Evolutionary conservation across 441 rosid species (phyloP).

Genomic region (Corymbia calophylla): DNA sequence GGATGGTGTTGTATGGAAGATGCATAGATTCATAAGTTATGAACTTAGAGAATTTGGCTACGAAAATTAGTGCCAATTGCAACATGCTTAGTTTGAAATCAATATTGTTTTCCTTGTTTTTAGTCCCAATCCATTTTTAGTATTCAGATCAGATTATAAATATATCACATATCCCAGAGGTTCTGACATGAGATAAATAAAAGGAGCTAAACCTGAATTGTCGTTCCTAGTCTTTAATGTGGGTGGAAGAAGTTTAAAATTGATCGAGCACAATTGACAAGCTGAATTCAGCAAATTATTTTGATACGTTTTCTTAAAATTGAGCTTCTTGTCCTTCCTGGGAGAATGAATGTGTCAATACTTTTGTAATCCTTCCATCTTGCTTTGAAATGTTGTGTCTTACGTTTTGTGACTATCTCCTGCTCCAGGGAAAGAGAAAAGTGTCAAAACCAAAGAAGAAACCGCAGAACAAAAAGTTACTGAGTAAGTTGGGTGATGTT

Average conservation of each 20-base stretch:
- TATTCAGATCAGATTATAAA: not conserved
- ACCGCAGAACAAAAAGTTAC: constrained; percentile 12
- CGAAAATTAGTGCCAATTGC: not conserved
- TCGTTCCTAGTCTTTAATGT: not conserved
- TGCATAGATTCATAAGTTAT: not conserved
- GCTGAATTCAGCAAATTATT: not conserved
- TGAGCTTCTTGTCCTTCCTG: not conserved
- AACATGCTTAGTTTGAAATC: not conserved
- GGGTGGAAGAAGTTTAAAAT: not conserved
- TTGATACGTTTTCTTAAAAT: not conserved
- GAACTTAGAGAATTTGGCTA: not conserved
- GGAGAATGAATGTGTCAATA: not conserved
- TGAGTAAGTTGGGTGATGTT: constrained; percentile 15
- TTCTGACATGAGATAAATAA: not conserved
- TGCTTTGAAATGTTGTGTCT: not conserved
- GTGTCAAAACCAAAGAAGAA: constrained; percentile 29
- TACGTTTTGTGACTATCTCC: not conserved
- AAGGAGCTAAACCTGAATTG: not conserved
- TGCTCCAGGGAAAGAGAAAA: constrained; percentile 28
- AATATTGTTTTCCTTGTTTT: not conserved
- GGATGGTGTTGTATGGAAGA: not conserved
- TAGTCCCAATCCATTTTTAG: not conserved
- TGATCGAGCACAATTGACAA: not conserved
- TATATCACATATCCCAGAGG: not conserved
- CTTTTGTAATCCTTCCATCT: not conserved